Evolutionary conservation across 2,329 filamentous ascomycete species (phyloP).

Genomic region (Periconia digitata): DNA sequence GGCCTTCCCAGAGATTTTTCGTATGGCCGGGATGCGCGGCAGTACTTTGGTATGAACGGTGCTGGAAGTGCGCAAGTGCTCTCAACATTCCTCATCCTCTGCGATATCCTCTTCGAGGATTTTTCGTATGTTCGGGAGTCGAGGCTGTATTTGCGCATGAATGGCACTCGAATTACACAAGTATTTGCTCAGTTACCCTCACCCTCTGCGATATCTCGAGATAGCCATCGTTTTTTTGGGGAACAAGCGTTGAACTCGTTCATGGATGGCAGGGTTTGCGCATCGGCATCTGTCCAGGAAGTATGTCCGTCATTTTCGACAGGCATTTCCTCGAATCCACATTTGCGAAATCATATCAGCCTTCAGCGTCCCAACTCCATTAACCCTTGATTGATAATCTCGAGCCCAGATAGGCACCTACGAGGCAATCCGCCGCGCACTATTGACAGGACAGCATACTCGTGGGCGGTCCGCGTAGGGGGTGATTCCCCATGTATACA

Average conservation of each 20-base stretch:
- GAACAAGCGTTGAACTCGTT: no score
- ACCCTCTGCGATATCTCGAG: neutral
- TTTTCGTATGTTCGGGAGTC: constrained; percentile 1
- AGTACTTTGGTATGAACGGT: neutral
- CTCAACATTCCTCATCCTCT: neutral
- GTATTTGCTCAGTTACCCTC: neutral
- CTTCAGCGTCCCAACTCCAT: neutral
- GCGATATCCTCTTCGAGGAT: neutral
- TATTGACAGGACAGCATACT: neutral
- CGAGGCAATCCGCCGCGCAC: neutral
- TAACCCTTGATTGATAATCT: constrained; percentile 6
- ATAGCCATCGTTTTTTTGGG: no score
- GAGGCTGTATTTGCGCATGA: neutral
- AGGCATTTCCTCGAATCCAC: constrained; percentile 8
- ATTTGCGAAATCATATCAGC: neutral
- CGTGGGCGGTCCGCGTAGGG: neutral
- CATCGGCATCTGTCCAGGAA: no score
- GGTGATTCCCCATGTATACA: neutral
- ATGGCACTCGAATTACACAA: neutral
- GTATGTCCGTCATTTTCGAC: no score
- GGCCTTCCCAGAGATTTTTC: no score
- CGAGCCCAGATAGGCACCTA: constrained; percentile 4
- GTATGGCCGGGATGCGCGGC: neutral
- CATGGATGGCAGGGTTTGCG: neutral
- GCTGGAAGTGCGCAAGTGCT: neutral